A percentile compares a stretch with the other conserved stretches of the same genome.
These are phyloP conservation scores for Hyaloscypha finlandica DNA, from an alignment of 495 filamentous ascomycete species.

Conservation along the genomic window DNA sequence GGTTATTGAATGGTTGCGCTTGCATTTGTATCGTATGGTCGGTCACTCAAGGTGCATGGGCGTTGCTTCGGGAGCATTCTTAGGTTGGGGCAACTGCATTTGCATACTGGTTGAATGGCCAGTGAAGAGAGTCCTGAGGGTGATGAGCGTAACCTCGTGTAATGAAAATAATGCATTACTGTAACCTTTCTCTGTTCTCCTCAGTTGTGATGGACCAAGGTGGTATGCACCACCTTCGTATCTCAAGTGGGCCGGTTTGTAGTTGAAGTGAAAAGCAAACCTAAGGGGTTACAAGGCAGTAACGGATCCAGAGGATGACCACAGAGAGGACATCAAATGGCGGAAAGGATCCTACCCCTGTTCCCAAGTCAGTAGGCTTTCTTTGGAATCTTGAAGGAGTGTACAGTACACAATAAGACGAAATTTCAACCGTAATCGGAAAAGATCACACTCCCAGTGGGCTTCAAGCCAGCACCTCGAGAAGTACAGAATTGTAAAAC, in stretches of 20 bases:
- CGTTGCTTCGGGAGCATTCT: slow-evolving; percentile 16
- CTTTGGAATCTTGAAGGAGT: no score
- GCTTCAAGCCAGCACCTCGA: neutral
- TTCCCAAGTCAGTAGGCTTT: no score
- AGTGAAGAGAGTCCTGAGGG: neutral
- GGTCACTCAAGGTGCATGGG: slow-evolving; percentile 17
- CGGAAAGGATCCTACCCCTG: no score
- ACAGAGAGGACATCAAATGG: no score
- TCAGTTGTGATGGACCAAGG: neutral
- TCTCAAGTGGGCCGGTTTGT: no score
- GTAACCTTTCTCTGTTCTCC: neutral
- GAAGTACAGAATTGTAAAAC: no score
- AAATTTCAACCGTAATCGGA: neutral
- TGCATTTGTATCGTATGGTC: slow-evolving; percentile 18
- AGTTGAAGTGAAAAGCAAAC: no score
- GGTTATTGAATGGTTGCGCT: slow-evolving; percentile 10
- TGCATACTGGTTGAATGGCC: neutral
- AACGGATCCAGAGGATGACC: no score
- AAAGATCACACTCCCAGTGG: neutral
- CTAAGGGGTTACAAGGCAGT: no score
- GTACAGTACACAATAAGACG: neutral
- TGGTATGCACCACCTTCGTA: no score
- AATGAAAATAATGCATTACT: neutral
- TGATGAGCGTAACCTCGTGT: neutral
- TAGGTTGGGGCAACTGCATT: neutral